phyloP scores from a whole-genome alignment of 2,329 filamentous ascomycete genomes.

The Zarea fungicola region DNA sequence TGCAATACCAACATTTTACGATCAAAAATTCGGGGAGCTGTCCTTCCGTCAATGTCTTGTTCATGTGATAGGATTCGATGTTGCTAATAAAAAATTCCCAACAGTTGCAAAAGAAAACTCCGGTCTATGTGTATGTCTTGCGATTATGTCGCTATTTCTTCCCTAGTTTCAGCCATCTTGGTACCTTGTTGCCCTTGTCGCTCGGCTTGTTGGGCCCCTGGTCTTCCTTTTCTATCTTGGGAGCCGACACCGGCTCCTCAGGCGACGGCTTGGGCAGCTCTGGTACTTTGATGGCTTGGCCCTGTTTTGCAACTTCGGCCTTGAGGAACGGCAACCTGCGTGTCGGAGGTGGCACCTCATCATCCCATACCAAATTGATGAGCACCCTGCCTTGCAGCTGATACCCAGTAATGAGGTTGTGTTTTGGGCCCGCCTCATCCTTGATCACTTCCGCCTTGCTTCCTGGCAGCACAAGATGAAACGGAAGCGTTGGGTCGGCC shows the following conservation, averaged over 20 bases:
- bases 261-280: slow-evolving; percentile 40
- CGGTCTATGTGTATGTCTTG: slow-evolving; percentile 3
- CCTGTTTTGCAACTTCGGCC: slow-evolving; percentile 51
- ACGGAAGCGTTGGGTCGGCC: slow-evolving; percentile 57
- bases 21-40: not conserved
- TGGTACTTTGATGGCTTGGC: slow-evolving; percentile 62
- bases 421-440: slow-evolving; percentile 40
- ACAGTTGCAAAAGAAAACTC: not conserved
- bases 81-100: slow-evolving; percentile 8
- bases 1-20: slow-evolving; percentile 12
- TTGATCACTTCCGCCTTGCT: slow-evolving; percentile 35
- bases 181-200: slow-evolving; percentile 43
- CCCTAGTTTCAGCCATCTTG: slow-evolving; percentile 69
- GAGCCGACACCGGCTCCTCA: slow-evolving; percentile 29
- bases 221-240: slow-evolving; percentile 23
- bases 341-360: slow-evolving; percentile 50
- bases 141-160: slow-evolving; percentile 53
- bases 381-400: slow-evolving; percentile 66
- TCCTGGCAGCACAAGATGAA: slow-evolving; percentile 64
- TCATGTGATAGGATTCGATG: too few species aligned
- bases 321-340: slow-evolving; percentile 57
- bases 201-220: slow-evolving; percentile 31
- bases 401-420: slow-evolving; percentile 66
- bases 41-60: too few species aligned
- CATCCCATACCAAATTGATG: slow-evolving; percentile 71